Evolutionary conservation across 1,139 yeast species (phyloP), one percentile per base, ranked within the genome.

Genomic region (Scheffersomyces lignicola): DNA sequence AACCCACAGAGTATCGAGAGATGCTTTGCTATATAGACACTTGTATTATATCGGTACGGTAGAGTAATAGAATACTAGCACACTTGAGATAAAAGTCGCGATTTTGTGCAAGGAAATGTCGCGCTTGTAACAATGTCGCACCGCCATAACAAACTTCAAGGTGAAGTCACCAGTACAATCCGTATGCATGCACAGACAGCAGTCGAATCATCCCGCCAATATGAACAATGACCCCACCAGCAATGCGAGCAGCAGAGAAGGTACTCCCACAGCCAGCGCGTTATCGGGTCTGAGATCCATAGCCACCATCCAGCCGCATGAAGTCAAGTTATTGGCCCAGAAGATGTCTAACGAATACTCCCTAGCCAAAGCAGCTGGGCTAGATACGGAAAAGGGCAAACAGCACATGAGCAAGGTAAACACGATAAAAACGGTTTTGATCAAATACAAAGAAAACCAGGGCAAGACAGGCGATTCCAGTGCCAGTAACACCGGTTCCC

Each of bases 361-460:
- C 24, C 74, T 76, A 43, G 94, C 89, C 1, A 76, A 76, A 46
- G 69, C 70, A 4, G 64, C 73, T 7, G 65, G 65, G 5, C 54
- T 54, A 33, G 81, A 79, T 33, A 6, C 47, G 2, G 81, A 77
- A 0, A 80, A 76, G 45, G 92, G 90, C n/a, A 78, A 77, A 52
- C 80, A 75, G 46, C 87, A 83, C 51, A 63, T 76, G 45, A 65
- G 70, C 43, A 80, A 78, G 41, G 94, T 92, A 2, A 84, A 84
- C 38, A 76, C 76, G 39, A 79, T 86, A 46, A 77, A 73, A 47
- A 69, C 64, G 54, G 70, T 65, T 39, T 69, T 73, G 40, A 44
- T 66, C 23, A 64, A 54, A 36, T 69, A 66, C 44, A 70, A 68
- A 37, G 69, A 73, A 69, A 38, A 72, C 66, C 36, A 51, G 54